Conservation (phyloP, 2,329 filamentous ascomycete genomes). For the Calonectria leucothoes region DNA sequence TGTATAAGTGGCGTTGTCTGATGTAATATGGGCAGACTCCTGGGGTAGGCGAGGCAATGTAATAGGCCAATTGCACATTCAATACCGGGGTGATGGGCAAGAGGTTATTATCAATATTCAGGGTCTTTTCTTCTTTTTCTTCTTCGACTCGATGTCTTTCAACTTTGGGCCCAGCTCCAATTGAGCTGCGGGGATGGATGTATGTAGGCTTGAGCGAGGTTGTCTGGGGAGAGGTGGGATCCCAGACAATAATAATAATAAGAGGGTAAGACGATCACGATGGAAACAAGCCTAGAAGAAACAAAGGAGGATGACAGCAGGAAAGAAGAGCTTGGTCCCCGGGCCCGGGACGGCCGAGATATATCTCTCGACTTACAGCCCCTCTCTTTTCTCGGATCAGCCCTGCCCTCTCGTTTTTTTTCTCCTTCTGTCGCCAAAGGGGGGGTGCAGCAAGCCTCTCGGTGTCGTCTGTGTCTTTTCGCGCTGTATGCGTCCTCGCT, state of each 20-base stretch:
- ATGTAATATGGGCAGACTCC: conserved; percentile 30
- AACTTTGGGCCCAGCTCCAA: conserved; percentile 19
- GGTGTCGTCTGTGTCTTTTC: conserved; percentile 10
- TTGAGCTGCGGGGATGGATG: conserved; percentile 20
- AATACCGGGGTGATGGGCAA: not conserved
- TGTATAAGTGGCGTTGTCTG: conserved; percentile 23
- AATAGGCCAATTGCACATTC: conserved; percentile 22
- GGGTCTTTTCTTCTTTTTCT: not conserved
- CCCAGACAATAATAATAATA: conserved; percentile 15
- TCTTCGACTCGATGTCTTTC: conserved; percentile 13
- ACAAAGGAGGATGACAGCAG: conserved; percentile 26
- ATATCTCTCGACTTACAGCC: conserved; percentile 36
- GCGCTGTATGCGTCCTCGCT: conserved; percentile 2
- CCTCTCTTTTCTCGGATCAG: conserved; percentile 15
- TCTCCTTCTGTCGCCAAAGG: conserved; percentile 1
- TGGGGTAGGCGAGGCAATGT: conserved; percentile 6
- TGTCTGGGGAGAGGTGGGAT: conserved; percentile 7
- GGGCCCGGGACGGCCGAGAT: conserved; percentile 37
- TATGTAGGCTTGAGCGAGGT: conserved; percentile 14
- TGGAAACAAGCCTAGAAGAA: conserved; percentile 17
- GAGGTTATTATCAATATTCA: conserved; percentile 11
- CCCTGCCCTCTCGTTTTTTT: conserved; percentile 17
- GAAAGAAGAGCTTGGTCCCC: conserved; percentile 22
- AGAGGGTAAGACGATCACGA: conserved; percentile 14
- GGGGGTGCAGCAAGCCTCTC: not conserved